phyloP scores from a whole-genome alignment of 148 eudicot species.

The Vaccinium vitisidaea region DNA sequence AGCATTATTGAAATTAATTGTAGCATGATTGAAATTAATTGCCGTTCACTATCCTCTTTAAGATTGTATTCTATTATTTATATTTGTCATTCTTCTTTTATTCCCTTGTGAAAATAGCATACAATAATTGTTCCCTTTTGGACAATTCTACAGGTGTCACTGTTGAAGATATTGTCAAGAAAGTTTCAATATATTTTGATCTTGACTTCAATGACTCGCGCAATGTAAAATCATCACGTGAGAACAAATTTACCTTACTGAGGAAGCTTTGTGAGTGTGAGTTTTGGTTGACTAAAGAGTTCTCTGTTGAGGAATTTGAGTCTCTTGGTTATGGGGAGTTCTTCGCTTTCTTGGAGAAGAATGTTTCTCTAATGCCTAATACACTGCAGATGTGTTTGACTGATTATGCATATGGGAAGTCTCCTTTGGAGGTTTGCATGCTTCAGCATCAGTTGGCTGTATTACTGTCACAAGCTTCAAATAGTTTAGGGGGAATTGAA shows the following conservation, averaged over 20 bases:
- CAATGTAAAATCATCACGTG: slow-evolving; percentile 33
- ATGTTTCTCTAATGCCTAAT: slow-evolving; percentile 47
- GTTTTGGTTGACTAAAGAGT: slow-evolving; percentile 66
- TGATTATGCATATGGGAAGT: slow-evolving; percentile 30
- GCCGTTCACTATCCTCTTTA: background rate
- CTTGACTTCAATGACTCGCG: slow-evolving; percentile 25
- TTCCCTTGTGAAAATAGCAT: slow-evolving; percentile 14
- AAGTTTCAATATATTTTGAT: slow-evolving; percentile 53
- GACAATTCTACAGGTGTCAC: slow-evolving; percentile 46
- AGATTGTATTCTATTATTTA: background rate
- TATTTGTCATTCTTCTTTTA: background rate
- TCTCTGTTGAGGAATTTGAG: slow-evolving; percentile 62
- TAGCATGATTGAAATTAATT: background rate
- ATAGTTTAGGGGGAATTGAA: slow-evolving; percentile 52
- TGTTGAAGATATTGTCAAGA: slow-evolving; percentile 51
- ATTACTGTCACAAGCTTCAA: slow-evolving; percentile 71
- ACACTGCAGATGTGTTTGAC: slow-evolving; percentile 42
- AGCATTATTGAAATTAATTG: background rate
- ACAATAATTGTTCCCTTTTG: background rate
- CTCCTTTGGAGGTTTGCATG: slow-evolving; percentile 60
- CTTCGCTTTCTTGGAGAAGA: slow-evolving; percentile 48
- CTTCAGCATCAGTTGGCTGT: slow-evolving; percentile 55
- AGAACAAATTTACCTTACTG: slow-evolving; percentile 36
- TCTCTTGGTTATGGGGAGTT: slow-evolving; percentile 85
- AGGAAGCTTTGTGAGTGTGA: slow-evolving; percentile 64